Conservation (phyloP, 2,329 filamentous ascomycete species). For the Onygena corvina region DNA sequence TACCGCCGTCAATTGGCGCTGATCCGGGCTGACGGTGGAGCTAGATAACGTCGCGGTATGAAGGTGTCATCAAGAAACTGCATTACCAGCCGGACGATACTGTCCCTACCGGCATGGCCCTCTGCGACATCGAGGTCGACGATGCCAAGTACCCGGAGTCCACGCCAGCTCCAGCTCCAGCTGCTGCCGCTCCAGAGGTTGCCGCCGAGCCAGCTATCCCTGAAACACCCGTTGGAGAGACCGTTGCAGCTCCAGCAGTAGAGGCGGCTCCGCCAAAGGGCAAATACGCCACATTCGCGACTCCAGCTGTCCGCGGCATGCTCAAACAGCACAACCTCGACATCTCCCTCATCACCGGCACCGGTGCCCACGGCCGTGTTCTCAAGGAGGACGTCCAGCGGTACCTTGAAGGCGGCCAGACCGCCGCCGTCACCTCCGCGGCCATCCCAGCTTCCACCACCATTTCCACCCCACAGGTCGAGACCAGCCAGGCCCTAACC, state of each 20-base stretch:
- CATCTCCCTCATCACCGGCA: slow-evolving; percentile 67
- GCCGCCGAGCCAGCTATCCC: slow-evolving; percentile 11
- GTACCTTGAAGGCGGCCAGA: slow-evolving; percentile 48
- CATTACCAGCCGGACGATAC: slow-evolving; percentile 94
- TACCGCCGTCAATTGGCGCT: neutral
- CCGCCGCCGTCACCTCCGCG: slow-evolving; percentile 17
- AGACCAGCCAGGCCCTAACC: slow-evolving; percentile 59
- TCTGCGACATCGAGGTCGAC: slow-evolving; percentile 89
- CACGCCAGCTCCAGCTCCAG: slow-evolving; percentile 19
- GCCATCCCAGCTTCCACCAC: slow-evolving; percentile 19
- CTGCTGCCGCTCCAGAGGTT: slow-evolving; percentile 16
- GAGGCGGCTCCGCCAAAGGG: slow-evolving; percentile 28
- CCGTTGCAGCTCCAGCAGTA: slow-evolving; percentile 9
- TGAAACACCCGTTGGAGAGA: slow-evolving; percentile 13
- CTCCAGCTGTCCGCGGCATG: slow-evolving; percentile 81
- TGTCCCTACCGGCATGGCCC: slow-evolving; percentile 78
- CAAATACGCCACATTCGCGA: slow-evolving; percentile 65
- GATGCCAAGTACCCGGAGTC: slow-evolving; percentile 58
- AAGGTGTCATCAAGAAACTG: slow-evolving; percentile 89
- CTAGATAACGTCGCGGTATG: slow-evolving; percentile 90
- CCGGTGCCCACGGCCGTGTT: slow-evolving; percentile 81
- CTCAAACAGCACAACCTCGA: slow-evolving; percentile 67
- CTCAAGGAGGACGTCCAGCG: slow-evolving; percentile 81
- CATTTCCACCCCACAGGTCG: slow-evolving; percentile 41
- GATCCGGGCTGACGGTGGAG: slow-evolving; percentile 34